phyloP scores from a whole-genome alignment of 257 asterid genomes.

The Anisodus acutangulus region DNA sequence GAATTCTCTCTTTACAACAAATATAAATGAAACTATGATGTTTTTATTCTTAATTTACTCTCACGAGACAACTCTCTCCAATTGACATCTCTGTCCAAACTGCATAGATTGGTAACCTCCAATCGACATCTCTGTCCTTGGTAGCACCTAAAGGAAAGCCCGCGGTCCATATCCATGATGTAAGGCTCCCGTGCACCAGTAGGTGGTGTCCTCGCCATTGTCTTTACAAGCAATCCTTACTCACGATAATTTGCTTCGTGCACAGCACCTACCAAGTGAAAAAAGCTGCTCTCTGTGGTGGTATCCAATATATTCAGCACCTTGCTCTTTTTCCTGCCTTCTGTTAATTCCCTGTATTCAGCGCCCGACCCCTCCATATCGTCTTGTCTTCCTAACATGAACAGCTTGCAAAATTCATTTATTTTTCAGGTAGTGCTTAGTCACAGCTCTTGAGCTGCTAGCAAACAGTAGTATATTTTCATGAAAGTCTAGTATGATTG shows the following conservation, averaged over 20 bases:
- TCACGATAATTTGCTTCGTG: neutral
- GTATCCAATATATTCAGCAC: constrained; percentile 5
- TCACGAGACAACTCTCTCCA: neutral
- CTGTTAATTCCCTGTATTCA: constrained; percentile 10
- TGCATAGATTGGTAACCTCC: neutral
- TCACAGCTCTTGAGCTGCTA: neutral
- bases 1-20: neutral
- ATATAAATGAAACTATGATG: neutral
- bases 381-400: neutral
- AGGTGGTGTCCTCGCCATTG: constrained; percentile 14
- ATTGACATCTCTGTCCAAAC: neutral
- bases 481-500: neutral
- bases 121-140: neutral
- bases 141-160: constrained; percentile 10
- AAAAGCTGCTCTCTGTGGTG: constrained; percentile 7
- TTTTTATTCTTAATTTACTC: neutral
- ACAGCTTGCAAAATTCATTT: neutral
- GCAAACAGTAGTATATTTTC: neutral
- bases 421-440: neutral
- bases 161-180: neutral
- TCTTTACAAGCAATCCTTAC: neutral
- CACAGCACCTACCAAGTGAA: constrained; percentile 20
- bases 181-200: constrained; percentile 1
- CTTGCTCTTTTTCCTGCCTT: neutral
- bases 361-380: neutral